A percentile compares a stretch with the other conserved stretches of the same genome.
phyloP scores from a whole-genome alignment of 2,329 filamentous ascomycete species.

The Penicillium sp. region DNA sequence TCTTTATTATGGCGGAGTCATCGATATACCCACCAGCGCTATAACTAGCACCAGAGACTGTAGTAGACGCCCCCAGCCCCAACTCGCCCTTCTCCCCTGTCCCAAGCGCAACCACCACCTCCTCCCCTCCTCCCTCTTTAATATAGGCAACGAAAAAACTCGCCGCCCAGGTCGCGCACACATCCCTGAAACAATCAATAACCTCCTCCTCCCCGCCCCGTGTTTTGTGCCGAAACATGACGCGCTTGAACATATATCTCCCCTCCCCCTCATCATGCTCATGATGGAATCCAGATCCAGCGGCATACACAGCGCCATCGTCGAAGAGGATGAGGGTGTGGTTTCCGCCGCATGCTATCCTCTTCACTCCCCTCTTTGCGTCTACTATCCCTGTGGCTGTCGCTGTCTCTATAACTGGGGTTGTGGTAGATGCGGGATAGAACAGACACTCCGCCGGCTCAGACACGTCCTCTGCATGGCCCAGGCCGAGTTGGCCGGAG shows the following conservation, averaged over 20 bases:
- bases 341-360: slow-evolving; percentile 69
- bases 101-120: slow-evolving; percentile 59
- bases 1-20: slow-evolving; percentile 7
- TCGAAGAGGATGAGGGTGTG: slow-evolving; percentile 72
- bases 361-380: slow-evolving; percentile 17
- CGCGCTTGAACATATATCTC: slow-evolving; percentile 28
- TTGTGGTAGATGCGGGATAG: too few species aligned
- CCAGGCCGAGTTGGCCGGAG: slow-evolving; percentile 69
- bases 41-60: too few species aligned
- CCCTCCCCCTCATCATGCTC: slow-evolving; percentile 45
- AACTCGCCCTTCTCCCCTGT: slow-evolving; percentile 68
- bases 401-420: neutral
- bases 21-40: neutral
- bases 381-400: slow-evolving; percentile 15
- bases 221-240: slow-evolving; percentile 18
- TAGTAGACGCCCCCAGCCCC: slow-evolving; percentile 56
- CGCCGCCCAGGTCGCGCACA: slow-evolving; percentile 76
- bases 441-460: slow-evolving; percentile 62
- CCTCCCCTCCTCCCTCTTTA: slow-evolving; percentile 31
- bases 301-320: slow-evolving; percentile 58
- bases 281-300: slow-evolving; percentile 49
- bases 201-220: slow-evolving; percentile 7
- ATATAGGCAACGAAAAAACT: slow-evolving; percentile 54
- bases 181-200: slow-evolving; percentile 37
- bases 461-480: slow-evolving; percentile 67